phyloP scores from a whole-genome alignment of 2,329 filamentous ascomycete genomes.

The Mollisia scopiformis region DNA sequence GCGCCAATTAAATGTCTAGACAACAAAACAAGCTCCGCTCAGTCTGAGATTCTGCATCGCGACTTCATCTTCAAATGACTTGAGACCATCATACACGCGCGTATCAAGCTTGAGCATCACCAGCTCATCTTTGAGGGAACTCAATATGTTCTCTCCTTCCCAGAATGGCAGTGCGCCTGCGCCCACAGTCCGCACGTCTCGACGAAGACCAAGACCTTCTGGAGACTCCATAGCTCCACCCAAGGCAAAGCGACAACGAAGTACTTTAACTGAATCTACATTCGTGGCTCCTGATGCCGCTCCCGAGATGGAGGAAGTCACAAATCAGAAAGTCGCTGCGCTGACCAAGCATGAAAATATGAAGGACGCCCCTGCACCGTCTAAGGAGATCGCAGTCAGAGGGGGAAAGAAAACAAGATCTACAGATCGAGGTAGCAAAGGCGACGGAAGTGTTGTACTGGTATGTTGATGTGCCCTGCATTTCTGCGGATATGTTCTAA shows the following conservation, averaged over 20 bases:
- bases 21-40: neutral
- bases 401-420: slow-evolving; percentile 62
- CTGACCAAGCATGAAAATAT: slow-evolving; percentile 42
- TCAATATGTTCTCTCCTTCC: slow-evolving; percentile 62
- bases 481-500: slow-evolving; percentile 2
- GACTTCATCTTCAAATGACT: slow-evolving; percentile 9
- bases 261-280: slow-evolving; percentile 60
- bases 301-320: slow-evolving; percentile 61
- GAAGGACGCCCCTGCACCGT: slow-evolving; percentile 28
- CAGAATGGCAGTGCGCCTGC: slow-evolving; percentile 51
- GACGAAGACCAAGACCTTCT: slow-evolving; percentile 62
- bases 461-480: slow-evolving; percentile 47
- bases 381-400: slow-evolving; percentile 58
- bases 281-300: slow-evolving; percentile 49
- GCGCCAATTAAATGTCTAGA: no score
- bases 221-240: slow-evolving; percentile 53
- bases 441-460: slow-evolving; percentile 68
- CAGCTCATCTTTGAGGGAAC: neutral
- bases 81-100: slow-evolving; percentile 1
- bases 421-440: slow-evolving; percentile 69
- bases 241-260: slow-evolving; percentile 65
- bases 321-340: slow-evolving; percentile 48
- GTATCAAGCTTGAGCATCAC: neutral
- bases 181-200: slow-evolving; percentile 58
- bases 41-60: neutral